phyloP scores from a whole-genome alignment of 2,329 filamentous ascomycete species.

The Annulohypoxylon truncatum region DNA sequence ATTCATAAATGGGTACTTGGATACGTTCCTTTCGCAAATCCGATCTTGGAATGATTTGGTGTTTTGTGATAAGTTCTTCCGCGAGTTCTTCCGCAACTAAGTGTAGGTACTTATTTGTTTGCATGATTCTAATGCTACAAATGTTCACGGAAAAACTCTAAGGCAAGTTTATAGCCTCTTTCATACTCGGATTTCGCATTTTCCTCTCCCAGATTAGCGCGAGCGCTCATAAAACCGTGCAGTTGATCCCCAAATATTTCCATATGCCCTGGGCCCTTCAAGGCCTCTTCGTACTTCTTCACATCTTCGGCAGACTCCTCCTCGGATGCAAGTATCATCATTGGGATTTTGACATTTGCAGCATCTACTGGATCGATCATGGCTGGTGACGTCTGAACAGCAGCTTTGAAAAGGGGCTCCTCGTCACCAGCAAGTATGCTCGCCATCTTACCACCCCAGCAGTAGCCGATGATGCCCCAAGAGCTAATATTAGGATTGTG shows the following conservation, averaged over 20 bases:
- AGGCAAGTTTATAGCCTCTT: neutral
- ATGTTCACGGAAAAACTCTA: neutral
- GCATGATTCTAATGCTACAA: too few relatives aligned
- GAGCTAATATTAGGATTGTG: conserved; percentile 65
- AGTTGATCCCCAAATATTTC: neutral
- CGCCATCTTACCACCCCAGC: neutral
- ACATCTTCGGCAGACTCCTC: conserved; percentile 59
- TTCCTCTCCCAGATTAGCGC: neutral
- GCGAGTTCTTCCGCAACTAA: too few relatives aligned
- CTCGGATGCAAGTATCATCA: conserved; percentile 68
- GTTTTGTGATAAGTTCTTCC: too few relatives aligned
- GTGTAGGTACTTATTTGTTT: too few relatives aligned
- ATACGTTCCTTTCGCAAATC: too few relatives aligned
- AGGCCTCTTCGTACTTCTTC: neutral
- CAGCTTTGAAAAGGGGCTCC: conserved; percentile 50
- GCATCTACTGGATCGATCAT: conserved; percentile 71
- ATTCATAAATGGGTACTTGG: too few relatives aligned
- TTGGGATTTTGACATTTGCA: conserved; percentile 47
- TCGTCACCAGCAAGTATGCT: neutral
- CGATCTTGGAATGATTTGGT: too few relatives aligned
- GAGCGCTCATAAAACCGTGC: neutral
- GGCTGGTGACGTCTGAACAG: conserved; percentile 65
- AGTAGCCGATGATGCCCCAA: conserved; percentile 70
- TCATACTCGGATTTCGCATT: neutral
- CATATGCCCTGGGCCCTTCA: neutral